These are phyloP conservation scores for Alternaria arborescens DNA, from an alignment of 2,329 filamentous ascomycete genomes.

Conservation along the genomic window DNA sequence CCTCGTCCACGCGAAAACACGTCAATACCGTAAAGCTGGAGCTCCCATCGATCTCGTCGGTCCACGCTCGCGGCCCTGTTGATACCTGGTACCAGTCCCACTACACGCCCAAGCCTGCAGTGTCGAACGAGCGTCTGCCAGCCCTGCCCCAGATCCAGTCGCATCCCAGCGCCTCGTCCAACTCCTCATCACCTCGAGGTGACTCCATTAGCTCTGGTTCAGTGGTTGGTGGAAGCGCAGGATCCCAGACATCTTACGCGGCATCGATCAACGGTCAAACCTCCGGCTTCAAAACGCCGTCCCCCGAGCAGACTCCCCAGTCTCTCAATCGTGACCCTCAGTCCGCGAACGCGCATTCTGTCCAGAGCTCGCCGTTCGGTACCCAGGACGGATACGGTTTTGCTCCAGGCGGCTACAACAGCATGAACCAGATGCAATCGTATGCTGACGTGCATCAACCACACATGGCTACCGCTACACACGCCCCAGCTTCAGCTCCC, in stretches of 20 bases:
- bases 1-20: constrained; percentile 18
- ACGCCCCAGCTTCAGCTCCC: constrained; percentile 78
- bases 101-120: constrained; percentile 68
- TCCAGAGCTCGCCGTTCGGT: constrained; percentile 52
- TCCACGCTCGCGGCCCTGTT: constrained; percentile 79
- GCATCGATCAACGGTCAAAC: constrained; percentile 62
- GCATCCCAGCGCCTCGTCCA: constrained; percentile 70
- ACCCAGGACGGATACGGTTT: constrained; percentile 52
- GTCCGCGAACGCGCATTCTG: constrained; percentile 49
- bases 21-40: constrained; percentile 87
- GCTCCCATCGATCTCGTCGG: constrained; percentile 85
- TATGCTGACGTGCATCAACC: constrained; percentile 85
- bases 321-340: constrained; percentile 47
- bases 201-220: constrained; percentile 73
- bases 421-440: constrained; percentile 82
- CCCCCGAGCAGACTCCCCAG: constrained; percentile 69
- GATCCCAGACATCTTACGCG: constrained; percentile 65
- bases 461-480: constrained; percentile 81
- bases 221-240: constrained; percentile 58
- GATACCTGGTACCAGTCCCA: constrained; percentile 77
- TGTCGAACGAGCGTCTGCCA: constrained; percentile 78
- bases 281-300: constrained; percentile 78
- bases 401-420: constrained; percentile 53
- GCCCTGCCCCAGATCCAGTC: constrained; percentile 74
- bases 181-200: constrained; percentile 77